A percentile compares a stretch with the other conserved stretches of the same genome.
Conservation (phyloP, 768 basidiomycete species). For the Russula griseocarnosa region DNA sequence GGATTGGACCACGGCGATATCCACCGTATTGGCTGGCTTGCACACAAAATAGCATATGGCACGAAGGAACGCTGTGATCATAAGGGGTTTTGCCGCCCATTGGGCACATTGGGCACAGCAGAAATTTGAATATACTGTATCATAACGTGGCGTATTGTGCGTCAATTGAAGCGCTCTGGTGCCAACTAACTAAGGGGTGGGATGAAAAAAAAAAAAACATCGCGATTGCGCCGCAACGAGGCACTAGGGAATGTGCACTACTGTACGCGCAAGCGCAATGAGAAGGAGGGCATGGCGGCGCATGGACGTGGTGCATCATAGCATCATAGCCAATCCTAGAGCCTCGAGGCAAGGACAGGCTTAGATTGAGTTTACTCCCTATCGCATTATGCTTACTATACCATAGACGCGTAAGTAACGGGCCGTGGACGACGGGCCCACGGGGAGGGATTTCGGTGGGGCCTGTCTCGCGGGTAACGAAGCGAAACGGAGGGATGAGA, state of each 20-base stretch:
- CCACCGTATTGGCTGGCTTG: background rate
- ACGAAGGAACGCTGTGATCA: background rate
- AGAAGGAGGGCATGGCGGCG: slow-evolving; percentile 7
- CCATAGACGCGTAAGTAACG: slow-evolving; percentile 10
- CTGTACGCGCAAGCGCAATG: background rate
- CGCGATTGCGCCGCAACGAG: slow-evolving; percentile 18
- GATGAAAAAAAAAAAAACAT: slow-evolving; percentile 1
- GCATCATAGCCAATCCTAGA: slow-evolving; percentile 4
- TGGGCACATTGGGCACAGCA: slow-evolving; percentile 3
- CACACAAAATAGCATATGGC: background rate
- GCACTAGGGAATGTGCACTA: background rate
- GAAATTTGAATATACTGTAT: background rate
- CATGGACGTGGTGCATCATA: slow-evolving; percentile 13
- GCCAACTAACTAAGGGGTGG: background rate
- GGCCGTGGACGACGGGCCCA: slow-evolving; percentile 19
- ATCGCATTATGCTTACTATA: slow-evolving; percentile 13
- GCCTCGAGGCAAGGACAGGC: background rate
- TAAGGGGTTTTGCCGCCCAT: background rate
- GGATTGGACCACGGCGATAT: background rate
- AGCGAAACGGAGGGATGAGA: background rate
- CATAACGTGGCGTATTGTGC: background rate
- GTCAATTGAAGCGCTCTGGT: background rate
- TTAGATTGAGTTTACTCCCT: background rate
- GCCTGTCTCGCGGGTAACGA: slow-evolving; percentile 9
- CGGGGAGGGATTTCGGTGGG: background rate